These are phyloP conservation scores for Alloteropsis semialata DNA, from an alignment of 176 grass and related monocot genomes.

Conservation along the genomic window DNA sequence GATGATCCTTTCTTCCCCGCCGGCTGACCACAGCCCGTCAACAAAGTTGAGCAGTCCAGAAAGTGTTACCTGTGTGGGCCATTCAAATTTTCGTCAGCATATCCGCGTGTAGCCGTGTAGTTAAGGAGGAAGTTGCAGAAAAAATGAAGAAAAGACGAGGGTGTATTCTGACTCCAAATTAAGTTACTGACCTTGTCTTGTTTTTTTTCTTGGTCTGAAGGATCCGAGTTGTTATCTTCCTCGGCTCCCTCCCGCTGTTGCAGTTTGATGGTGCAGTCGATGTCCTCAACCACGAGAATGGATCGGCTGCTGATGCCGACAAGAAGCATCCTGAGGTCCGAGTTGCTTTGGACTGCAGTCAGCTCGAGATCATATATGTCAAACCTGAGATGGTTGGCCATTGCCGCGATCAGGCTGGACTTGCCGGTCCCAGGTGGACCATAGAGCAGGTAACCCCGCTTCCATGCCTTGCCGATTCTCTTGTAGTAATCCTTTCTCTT, in stretches of 20 bases:
- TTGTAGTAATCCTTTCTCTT: constrained; percentile 83
- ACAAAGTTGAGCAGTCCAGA: constrained; percentile 81
- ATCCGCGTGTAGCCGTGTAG: background rate
- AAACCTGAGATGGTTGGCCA: constrained; percentile 74
- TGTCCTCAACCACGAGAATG: constrained; percentile 88
- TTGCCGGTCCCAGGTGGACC: constrained; percentile 91
- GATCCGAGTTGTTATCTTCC: constrained; percentile 16
- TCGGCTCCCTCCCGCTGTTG: constrained; percentile 44
- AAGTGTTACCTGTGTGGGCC: constrained; percentile 50
- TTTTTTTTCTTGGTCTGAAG: constrained; percentile 30
- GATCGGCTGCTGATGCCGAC: constrained; percentile 55
- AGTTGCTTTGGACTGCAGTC: constrained; percentile 49
- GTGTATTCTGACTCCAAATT: background rate
- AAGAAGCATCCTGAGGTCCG: constrained; percentile 53
- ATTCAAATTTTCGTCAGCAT: constrained; percentile 14
- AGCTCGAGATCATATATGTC: constrained; percentile 87
- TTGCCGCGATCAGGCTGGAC: constrained; percentile 86
- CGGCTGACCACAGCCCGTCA: constrained; percentile 83
- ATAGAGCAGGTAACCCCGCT: constrained; percentile 72
- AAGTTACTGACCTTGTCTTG: constrained; percentile 44
- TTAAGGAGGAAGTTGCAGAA: background rate
- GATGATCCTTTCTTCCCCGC: constrained; percentile 78
- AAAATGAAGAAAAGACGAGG: background rate
- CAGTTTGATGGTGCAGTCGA: constrained; percentile 65
- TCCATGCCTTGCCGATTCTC: constrained; percentile 83